Percentiles rank a stretch among this genome's conserved stretches.
These are phyloP conservation scores for Dujonia santamariae DNA, from an alignment of 1,139 yeast genomes.

Conservation along the genomic window DNA sequence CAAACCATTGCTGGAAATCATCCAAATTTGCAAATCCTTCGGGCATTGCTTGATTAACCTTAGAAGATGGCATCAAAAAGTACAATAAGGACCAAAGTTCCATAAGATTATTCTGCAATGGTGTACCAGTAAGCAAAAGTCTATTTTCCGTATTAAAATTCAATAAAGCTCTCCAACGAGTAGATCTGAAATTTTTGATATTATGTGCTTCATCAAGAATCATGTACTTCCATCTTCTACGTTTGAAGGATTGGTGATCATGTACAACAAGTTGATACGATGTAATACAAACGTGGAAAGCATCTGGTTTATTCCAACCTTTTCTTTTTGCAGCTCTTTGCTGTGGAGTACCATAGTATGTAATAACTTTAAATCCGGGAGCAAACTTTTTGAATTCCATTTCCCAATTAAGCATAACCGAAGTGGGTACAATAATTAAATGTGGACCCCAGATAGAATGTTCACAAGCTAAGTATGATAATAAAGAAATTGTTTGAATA, in stretches of 20 bases:
- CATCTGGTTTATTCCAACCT: constrained; percentile 96
- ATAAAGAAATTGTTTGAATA: constrained; percentile 86
- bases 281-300: constrained; percentile 95
- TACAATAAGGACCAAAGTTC: constrained; percentile 93
- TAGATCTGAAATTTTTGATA: constrained; percentile 92
- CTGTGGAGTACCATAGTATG: constrained; percentile 97
- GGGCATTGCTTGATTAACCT: constrained; percentile 71
- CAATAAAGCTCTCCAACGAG: constrained; percentile 93
- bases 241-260: constrained; percentile 89
- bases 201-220: constrained; percentile 98
- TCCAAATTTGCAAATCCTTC: constrained; percentile 95
- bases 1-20: constrained; percentile 98
- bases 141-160: constrained; percentile 92
- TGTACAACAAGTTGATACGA: constrained; percentile 96
- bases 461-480: constrained; percentile 88
- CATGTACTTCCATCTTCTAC: constrained; percentile 95
- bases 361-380: constrained; percentile 93
- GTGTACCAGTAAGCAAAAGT: constrained; percentile 89
- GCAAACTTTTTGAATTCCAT: constrained; percentile 99
- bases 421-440: constrained; percentile 93
- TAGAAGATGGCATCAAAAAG: constrained; percentile 91
- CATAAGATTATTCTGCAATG: constrained; percentile 86
- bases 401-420: constrained; percentile 99
- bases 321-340: constrained; percentile 93
- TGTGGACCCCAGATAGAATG: constrained; percentile 98